Base-by-base conservation (phyloP, 441 rosid genomes). In the Erodium texanum region DNA sequence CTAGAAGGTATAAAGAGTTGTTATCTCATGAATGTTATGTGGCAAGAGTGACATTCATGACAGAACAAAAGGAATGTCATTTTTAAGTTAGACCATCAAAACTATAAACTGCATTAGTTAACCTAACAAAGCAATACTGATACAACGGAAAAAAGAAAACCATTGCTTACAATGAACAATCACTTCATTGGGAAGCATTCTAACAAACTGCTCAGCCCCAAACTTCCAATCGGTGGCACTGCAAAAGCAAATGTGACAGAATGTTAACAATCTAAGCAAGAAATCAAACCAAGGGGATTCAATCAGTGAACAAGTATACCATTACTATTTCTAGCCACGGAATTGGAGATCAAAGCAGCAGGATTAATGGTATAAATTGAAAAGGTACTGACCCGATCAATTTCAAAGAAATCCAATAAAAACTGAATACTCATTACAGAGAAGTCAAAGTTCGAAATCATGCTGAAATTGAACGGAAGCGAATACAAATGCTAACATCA, bases 221-320 rank as follows among this genome's bases (percentile, higher is more conserved):
- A 88, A 94, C 78, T 89, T 89, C 99, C 98, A 94, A 84, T 94
- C 90, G 0, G 80, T 62, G 20, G 87, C 74, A 79, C 99, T 94
- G 92, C 68, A 77, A 9, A 71, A 66, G 32, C 73, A 34, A 65
- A 70, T 18, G 24, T 32, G 69, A 22, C 62, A 3, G 20, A 50
- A 50, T 50, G 19, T 50, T n/a, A 45, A 12, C 54, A 45, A 43
- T 43, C 52, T 11, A 43, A 48, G 11, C 45, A 38, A 38, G 45
- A 2, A 38, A 7, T 38, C 9, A 7, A 38, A 38, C 1, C 45
- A 38, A 38, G 11, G 11, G 45, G 8, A 6, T 10, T 38, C 8
- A 38, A 38, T 48, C 18, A 38, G 45, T 6, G 8, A 38, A 11
- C 45, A 38, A 38, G 8, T 38, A 7, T 38, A 38, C 45, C 45